Evolutionary conservation across 1,284 basidiomycete genomes (phyloP), one percentile per base, ranked within the genome.

Genomic region (Singerocomus inundabilis): DNA sequence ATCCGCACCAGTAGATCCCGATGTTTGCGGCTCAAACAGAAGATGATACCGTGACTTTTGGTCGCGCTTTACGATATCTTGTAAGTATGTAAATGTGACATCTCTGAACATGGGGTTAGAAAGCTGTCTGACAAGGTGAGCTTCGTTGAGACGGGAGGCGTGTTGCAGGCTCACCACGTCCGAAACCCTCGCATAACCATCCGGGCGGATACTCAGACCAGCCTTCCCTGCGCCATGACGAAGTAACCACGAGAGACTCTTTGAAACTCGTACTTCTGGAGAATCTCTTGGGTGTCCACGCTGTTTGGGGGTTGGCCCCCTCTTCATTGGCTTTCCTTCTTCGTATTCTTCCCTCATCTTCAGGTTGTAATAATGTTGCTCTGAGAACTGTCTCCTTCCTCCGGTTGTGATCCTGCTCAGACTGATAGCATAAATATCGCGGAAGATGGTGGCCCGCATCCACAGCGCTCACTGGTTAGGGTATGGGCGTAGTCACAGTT

Each of bases 11-110:
- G 59, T 47, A n/a, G 60, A 67, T 18, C 66, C 70, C 13, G 49
- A 29, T 15, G 61, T 65, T 64, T 81, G 77, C 13, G 76, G 70
- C 44, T 89, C 88, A 49, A 75, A 75, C 16, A 82, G 56, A 39
- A 96, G 73, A 55, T 82, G 79, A 62, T 85, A 97, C 51, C 94
- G 76, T 55, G 86, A 76, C 67, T 97, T 97, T 32, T 76, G 71
- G 62, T 97, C 91, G 11, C 75, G 75, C 35, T 76, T 72, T 8
- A 96, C 93, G 25, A 97, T 80, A 13, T 79, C 74, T 59, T 91
- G 75, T 5, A 98, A 68, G 25, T 70, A 74, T 0, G 71, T 70
- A 30, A 88, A 70, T 28, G 83, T 79, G 28, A 88, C 58, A 6
- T 72, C 70, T 49, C 72, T 71, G 48, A 84, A 65, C 56, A 77